Base-by-base conservation (phyloP, 805 yeast genomes). In the Pichia gijzeniarum region DNA sequence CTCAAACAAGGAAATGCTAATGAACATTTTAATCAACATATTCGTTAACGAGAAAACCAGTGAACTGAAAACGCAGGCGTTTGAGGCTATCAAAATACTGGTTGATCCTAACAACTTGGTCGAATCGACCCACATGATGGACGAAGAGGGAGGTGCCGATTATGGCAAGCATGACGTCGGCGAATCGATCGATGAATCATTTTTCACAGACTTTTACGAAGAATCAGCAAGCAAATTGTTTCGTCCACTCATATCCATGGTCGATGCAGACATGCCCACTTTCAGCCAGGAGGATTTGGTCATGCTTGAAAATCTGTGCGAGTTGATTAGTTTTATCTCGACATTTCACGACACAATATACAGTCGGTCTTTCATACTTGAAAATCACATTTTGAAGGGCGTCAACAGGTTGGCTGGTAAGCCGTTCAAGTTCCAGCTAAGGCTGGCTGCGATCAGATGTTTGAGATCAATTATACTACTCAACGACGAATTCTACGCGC, bases 61-160 rank as follows among this genome's bases (percentile, higher is more conserved):
- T 5, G 95, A 95, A 0, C 64, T 89, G 42, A 81, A 84, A 57
- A 77, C 85, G 6, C 96, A 89, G 61, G 84, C 90, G 0, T 80
- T 77, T 51, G 96, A 89, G 63, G 95, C 96, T 1, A 63, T 90
- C 40, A 81, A 81, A 58, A 79, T 81, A 2, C 63, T 90, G 30
- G 68, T 90, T 13, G 90, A 85, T 56, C 81, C 86, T 1, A 64
- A 50, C 7, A 59, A 53, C 38, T 19, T 53, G 4, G 37, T 41
- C 12, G 48, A 48, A 2, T 17, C 38, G 3, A 37, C n/a, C n/a
- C n/a, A n/a, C n/a, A 46, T n/a, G 31, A 40, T 49, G 9, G n/a
- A 7, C 4, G 9, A 10, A 19, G 17, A 20, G 4, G 31, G 44
- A 8, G 25, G 38, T 25, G 19, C 25, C 12, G 28, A 51, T 32